A percentile compares a stretch with the other conserved stretches of the same genome.
These are phyloP conservation scores for Claviceps pazoutovae DNA, from an alignment of 2,329 filamentous ascomycete species.

Conservation along the genomic window DNA sequence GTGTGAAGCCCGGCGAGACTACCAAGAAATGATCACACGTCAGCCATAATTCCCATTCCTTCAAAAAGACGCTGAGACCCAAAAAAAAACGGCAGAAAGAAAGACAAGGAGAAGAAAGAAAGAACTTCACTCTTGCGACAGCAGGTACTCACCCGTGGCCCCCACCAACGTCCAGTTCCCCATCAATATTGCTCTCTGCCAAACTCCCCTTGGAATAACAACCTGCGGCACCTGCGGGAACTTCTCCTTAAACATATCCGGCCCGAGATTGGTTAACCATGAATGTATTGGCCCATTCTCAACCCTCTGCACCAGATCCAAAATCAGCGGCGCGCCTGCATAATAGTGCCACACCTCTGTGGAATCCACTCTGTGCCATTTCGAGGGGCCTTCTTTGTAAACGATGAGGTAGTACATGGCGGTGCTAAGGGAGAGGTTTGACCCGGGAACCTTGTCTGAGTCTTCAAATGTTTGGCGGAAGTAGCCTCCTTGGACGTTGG, in stretches of 20 bases:
- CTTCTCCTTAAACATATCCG: conserved; percentile 22
- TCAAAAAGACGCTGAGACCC: neutral
- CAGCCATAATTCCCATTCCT: neutral
- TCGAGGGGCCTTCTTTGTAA: conserved; percentile 24
- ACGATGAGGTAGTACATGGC: conserved; percentile 40
- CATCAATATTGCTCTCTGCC: conserved; percentile 26
- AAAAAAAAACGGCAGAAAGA: no score
- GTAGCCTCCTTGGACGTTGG: conserved; percentile 36
- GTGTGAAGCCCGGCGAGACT: neutral
- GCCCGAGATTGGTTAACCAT: conserved; percentile 29
- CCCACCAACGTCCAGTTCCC: conserved; percentile 34
- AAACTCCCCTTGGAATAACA: conserved; percentile 24
- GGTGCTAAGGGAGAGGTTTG: conserved; percentile 29
- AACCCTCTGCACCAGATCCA: conserved; percentile 24
- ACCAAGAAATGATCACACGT: neutral
- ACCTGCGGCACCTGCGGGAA: conserved; percentile 27
- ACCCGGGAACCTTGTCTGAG: conserved; percentile 5
- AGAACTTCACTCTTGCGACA: neutral
- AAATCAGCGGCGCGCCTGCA: conserved; percentile 33
- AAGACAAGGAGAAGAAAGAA: neutral
- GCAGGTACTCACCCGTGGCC: conserved; percentile 7
- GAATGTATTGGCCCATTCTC: no score
- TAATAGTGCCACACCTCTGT: conserved; percentile 40
- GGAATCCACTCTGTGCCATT: conserved; percentile 34
- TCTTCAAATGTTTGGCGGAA: conserved; percentile 34